These are phyloP conservation scores for Alternaria sp. DNA, from an alignment of 2,329 filamentous ascomycete genomes.

Conservation along the genomic window DNA sequence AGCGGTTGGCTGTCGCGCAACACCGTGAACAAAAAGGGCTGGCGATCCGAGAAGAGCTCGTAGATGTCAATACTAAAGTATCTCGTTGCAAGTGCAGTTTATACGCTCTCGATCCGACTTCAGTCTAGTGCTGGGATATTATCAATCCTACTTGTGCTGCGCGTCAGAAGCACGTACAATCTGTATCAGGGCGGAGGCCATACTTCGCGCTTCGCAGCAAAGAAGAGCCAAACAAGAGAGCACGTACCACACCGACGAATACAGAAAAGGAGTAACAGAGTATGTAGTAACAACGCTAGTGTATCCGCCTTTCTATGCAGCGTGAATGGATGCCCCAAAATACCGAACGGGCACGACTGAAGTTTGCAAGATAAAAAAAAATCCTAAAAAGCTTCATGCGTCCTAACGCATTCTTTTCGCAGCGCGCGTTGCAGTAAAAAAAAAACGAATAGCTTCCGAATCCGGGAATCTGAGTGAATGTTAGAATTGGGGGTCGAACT, in stretches of 20 bases:
- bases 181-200: background rate
- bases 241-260: background rate
- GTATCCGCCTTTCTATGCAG: background rate
- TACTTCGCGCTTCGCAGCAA: background rate
- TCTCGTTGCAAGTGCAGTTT: background rate
- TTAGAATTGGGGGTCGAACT: too few species aligned
- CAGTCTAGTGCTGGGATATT: background rate
- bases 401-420: too few species aligned
- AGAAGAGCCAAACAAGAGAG: background rate
- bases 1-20: background rate
- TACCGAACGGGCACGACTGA: background rate
- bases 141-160: background rate
- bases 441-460: too few species aligned
- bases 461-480: fast-evolving
- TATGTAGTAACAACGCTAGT: background rate
- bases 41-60: background rate
- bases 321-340: background rate
- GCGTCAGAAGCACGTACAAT: background rate
- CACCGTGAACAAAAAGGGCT: background rate
- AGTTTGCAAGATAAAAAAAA: background rate
- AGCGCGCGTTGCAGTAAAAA: too few species aligned
- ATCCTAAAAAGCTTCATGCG: background rate
- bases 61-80: background rate
- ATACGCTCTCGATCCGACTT: background rate
- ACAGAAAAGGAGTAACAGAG: background rate